Evolutionary conservation across 179 eudicot species (phyloP).

Genomic region (Beta lomatogona): DNA sequence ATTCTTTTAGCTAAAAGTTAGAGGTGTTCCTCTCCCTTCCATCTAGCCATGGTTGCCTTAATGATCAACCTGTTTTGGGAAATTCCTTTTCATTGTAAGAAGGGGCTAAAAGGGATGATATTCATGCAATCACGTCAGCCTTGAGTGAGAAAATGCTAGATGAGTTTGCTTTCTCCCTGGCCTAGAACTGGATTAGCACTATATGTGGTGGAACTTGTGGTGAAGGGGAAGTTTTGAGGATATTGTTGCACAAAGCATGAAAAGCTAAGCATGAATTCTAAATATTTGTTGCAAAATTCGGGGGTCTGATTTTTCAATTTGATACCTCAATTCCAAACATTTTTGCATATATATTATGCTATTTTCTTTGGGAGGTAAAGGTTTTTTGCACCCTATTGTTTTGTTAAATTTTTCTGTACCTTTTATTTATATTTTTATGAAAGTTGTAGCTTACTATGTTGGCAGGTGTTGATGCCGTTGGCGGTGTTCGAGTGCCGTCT

Average conservation of each 20-base stretch:
- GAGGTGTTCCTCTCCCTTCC: background rate
- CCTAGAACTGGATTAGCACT: background rate
- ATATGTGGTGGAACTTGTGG: background rate
- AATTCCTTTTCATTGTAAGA: background rate
- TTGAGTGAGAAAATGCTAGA: background rate
- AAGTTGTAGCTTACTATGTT: conserved; percentile 1
- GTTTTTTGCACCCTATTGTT: background rate
- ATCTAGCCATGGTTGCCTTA: background rate
- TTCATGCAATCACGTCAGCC: background rate
- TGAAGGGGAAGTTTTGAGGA: background rate
- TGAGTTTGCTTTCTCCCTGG: background rate
- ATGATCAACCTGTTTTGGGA: background rate
- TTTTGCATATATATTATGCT: background rate
- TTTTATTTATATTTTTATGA: background rate
- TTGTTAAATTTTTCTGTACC: background rate
- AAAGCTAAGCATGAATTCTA: background rate
- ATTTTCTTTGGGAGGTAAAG: background rate
- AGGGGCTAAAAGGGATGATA: background rate
- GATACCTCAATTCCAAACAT: background rate
- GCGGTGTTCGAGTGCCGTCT: conserved; percentile 92
- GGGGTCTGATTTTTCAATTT: background rate
- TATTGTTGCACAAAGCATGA: background rate
- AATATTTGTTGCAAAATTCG: background rate
- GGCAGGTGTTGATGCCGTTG: conserved; percentile 86
- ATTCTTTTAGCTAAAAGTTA: background rate